Conservation (phyloP, 495 filamentous ascomycete species). For the Daldinia caldariorum region DNA sequence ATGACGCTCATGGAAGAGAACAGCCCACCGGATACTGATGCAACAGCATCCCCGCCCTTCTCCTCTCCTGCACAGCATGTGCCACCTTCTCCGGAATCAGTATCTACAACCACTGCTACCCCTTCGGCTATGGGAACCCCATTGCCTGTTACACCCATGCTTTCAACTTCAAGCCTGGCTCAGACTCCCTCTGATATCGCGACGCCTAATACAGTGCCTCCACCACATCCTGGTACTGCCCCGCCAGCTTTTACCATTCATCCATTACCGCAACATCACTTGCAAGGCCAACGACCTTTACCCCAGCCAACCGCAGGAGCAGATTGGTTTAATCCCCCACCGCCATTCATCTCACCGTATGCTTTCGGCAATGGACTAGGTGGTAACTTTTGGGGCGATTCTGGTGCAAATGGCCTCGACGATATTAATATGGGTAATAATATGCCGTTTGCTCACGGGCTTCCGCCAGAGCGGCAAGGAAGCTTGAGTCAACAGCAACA, state of each 20-base stretch:
- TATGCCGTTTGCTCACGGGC: slow-evolving; percentile 43
- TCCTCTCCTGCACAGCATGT: slow-evolving; percentile 38
- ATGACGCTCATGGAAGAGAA: slow-evolving; percentile 32
- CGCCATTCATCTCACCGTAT: slow-evolving; percentile 62
- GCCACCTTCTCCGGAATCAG: slow-evolving; percentile 41
- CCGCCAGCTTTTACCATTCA: slow-evolving; percentile 54
- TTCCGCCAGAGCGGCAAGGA: slow-evolving; percentile 60
- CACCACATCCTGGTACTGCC: slow-evolving; percentile 38
- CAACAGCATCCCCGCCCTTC: slow-evolving; percentile 44
- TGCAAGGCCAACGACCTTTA: slow-evolving; percentile 52
- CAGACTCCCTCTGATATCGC: slow-evolving; percentile 42
- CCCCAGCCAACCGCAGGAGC: slow-evolving; percentile 49
- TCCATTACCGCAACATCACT: slow-evolving; percentile 46
- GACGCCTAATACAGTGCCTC: slow-evolving; percentile 38
- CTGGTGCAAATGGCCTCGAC: slow-evolving; percentile 52
- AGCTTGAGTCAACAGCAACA: slow-evolving; percentile 77
- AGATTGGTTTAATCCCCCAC: slow-evolving; percentile 61
- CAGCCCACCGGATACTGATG: slow-evolving; percentile 44
- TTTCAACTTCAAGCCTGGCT: slow-evolving; percentile 37
- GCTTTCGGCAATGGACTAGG: slow-evolving; percentile 55
- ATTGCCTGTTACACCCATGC: slow-evolving; percentile 37
- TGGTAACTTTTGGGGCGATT: slow-evolving; percentile 56
- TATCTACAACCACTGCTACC: slow-evolving; percentile 28
- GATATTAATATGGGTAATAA: slow-evolving; percentile 38
- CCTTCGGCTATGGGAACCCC: slow-evolving; percentile 39